phyloP scores from a whole-genome alignment of 768 basidiomycete species.

The Porpolomopsis calyptriformis region DNA sequence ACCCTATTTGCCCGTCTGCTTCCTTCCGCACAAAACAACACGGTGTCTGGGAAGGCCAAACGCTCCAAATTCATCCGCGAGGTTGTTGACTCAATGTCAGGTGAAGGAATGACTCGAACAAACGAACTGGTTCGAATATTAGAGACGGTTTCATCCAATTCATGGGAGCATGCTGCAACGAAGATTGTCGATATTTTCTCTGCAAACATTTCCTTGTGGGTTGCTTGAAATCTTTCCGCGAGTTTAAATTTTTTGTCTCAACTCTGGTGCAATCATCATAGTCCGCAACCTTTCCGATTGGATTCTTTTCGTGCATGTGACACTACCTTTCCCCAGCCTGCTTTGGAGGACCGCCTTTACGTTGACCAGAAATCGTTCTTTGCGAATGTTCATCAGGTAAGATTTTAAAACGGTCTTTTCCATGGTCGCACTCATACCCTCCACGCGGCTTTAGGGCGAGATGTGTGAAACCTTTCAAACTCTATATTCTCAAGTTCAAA shows the following conservation, averaged over 20 bases:
- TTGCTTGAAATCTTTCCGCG: too few relatives aligned
- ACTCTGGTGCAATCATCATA: conserved; percentile 14
- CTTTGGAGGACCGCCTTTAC: conserved; percentile 36
- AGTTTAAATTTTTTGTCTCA: not conserved
- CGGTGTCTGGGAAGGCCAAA: conserved; percentile 19
- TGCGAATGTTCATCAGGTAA: conserved; percentile 34
- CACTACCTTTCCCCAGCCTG: conserved; percentile 14
- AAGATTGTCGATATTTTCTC: conserved; percentile 41
- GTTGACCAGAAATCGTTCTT: conserved; percentile 38
- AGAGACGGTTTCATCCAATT: conserved; percentile 28
- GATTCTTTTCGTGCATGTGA: conserved; percentile 29
- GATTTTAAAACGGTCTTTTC: not conserved
- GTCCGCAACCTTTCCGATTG: conserved; percentile 51
- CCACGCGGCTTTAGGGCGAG: conserved; percentile 29
- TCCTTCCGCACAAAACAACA: conserved; percentile 30
- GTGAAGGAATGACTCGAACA: conserved; percentile 27
- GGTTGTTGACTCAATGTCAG: conserved; percentile 29
- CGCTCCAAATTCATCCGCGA: conserved; percentile 40
- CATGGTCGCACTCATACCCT: not conserved
- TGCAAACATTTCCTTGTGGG: conserved; percentile 36
- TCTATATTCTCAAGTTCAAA: conserved; percentile 26
- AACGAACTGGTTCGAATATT: conserved; percentile 30
- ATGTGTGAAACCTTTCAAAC: conserved; percentile 42
- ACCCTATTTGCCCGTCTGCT: conserved; percentile 47
- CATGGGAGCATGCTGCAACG: conserved; percentile 45